Base-by-base conservation (phyloP, 2,329 filamentous ascomycete genomes). In the Kalaharituber pfeilii region DNA sequence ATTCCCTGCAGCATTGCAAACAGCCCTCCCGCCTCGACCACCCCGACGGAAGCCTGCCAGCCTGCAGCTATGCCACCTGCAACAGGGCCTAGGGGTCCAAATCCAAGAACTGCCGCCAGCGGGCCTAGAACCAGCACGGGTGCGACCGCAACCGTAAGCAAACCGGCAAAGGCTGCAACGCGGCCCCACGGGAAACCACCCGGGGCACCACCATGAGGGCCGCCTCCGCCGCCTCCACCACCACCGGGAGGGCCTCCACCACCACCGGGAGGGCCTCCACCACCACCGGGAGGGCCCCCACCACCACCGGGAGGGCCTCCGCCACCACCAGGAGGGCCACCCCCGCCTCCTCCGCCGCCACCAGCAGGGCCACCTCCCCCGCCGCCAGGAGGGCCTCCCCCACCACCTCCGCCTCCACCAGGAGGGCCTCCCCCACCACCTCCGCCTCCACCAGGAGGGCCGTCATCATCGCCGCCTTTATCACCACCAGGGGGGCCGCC, bases 61-160 rank as follows among this genome's bases (percentile, higher is more conserved):
- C 26, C 55, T 29, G 55, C 55, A 22, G 52, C 52, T 15, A 54
- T 29, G 2, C 44, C 50, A 3, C 49, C 55, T 54, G 28, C n/a
- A 53, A 45, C 3, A 3, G 26, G 24, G 11, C 51, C 51, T n/a
- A 20, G 26, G 7, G 30, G 20, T 8, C 45, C 44, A 18, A 56
- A 53, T n/a, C 51, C 54, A 8, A 53, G 13, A 1, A 28, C 50
- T 26, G 36, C 6, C 18, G 54, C 51, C 15, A 53, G 3, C 8
- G 45, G 30, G 5, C 49, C 50, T 20, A 56, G 2, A 9, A 36
- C 30, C n/a, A 36, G 11, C n/a, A n/a, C 30, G 11, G 30, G 30
- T 36, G 30, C 11, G 11, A 36, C 2, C 30, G 30, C 30, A n/a
- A 36, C 11, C 11, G 30, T n/a, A 36, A 9, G 11, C 30, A 36